These are phyloP conservation scores for Gossypium arboreum DNA, from an alignment of 345 rosid genomes.

Conservation along the genomic window DNA sequence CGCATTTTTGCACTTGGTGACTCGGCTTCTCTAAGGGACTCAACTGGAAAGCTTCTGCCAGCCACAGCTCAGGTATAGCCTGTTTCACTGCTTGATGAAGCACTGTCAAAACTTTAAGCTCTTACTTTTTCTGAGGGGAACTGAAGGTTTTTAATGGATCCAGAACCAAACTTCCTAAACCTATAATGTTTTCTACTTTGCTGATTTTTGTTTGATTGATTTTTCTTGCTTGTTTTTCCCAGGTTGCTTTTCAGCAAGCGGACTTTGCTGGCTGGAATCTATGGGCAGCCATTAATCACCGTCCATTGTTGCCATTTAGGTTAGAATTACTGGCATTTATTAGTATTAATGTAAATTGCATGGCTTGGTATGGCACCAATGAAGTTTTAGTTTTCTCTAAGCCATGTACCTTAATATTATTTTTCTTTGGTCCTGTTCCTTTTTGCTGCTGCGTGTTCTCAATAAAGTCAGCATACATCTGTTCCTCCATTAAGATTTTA, in stretches of 20 bases:
- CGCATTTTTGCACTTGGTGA: slow-evolving; percentile 92
- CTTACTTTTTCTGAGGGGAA: not conserved
- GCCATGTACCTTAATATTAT: not conserved
- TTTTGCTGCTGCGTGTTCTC: not conserved
- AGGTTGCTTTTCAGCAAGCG: slow-evolving; percentile 99
- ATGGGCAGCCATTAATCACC: slow-evolving; percentile 91
- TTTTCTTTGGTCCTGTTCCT: not conserved
- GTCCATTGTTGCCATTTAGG: slow-evolving; percentile 92
- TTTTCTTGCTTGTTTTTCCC: slow-evolving; percentile 22
- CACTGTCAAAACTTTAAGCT: not conserved
- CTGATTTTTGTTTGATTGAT: not conserved
- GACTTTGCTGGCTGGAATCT: slow-evolving; percentile 96
- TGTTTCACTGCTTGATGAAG: not conserved
- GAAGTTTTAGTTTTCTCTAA: slow-evolving; percentile 2
- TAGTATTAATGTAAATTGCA: not conserved
- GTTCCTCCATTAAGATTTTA: not conserved
- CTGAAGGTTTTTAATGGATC: not conserved
- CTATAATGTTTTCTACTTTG: not conserved
- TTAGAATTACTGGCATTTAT: slow-evolving; percentile 16
- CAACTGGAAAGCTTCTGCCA: slow-evolving; percentile 73
- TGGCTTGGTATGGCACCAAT: not conserved
- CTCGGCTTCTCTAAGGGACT: slow-evolving; percentile 77
- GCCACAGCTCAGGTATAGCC: slow-evolving; percentile 79
- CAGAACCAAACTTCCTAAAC: not conserved
- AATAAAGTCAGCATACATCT: not conserved